phyloP scores from a whole-genome alignment of 305 asterid species.

The Rubia tinctorum region DNA sequence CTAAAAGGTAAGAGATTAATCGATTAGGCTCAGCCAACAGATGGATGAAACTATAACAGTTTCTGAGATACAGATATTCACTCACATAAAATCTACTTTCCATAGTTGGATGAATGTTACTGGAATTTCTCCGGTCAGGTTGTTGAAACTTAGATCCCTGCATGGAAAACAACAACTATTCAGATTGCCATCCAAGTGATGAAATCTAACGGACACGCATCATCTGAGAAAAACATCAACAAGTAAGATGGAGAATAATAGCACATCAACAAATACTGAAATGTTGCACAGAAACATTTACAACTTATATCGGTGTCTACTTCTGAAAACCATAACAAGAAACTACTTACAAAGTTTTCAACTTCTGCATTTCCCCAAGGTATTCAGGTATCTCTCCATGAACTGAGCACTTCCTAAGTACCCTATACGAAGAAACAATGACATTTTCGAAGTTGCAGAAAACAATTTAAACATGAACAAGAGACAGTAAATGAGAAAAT shows the following conservation, averaged over 20 bases:
- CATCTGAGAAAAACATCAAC: background rate
- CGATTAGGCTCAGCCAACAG: background rate
- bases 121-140: slow-evolving; percentile 77
- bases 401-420: slow-evolving; percentile 62
- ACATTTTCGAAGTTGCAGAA: background rate
- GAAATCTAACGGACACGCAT: background rate
- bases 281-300: background rate
- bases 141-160: slow-evolving; percentile 90
- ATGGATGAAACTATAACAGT: slow-evolving; percentile 5
- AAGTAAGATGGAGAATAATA: background rate
- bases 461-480: background rate
- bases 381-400: slow-evolving; percentile 68
- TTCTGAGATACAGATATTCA: slow-evolving; percentile 16
- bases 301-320: background rate
- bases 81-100: slow-evolving; percentile 78
- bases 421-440: slow-evolving; percentile 32
- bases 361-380: slow-evolving; percentile 54
- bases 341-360: slow-evolving; percentile 70
- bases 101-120: slow-evolving; percentile 40
- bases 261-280: background rate
- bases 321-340: background rate
- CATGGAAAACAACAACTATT: slow-evolving; percentile 7
- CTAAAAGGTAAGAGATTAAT: slow-evolving; percentile 30
- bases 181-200: background rate
- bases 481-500: slow-evolving; percentile 10